A percentile compares a stretch with the other conserved stretches of the same genome.
These are phyloP conservation scores for Phyllosticta paracitricarpa DNA, from an alignment of 2,329 filamentous ascomycete species.

Conservation along the genomic window DNA sequence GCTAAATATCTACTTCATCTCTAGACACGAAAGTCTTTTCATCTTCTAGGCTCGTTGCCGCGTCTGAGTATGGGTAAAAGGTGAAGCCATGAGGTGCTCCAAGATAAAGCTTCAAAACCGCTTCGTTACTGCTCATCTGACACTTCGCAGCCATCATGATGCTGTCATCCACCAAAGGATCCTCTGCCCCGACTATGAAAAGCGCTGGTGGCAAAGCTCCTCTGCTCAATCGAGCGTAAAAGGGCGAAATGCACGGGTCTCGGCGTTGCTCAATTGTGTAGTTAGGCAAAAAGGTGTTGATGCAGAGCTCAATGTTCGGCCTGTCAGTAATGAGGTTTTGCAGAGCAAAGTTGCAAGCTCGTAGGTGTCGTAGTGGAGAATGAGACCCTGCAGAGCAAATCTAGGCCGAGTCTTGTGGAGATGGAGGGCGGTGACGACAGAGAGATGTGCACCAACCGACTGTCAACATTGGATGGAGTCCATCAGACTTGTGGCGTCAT, in stretches of 20 bases:
- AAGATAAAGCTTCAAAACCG: constrained; percentile 43
- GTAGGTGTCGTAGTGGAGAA: constrained; percentile 45
- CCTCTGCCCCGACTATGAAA: constrained; percentile 46
- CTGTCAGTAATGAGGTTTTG: constrained; percentile 34
- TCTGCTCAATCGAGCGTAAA: constrained; percentile 36
- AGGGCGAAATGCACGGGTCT: constrained; percentile 38
- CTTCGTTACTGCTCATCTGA: constrained; percentile 41
- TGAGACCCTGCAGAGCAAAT: constrained; percentile 39
- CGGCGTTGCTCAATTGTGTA: constrained; percentile 32
- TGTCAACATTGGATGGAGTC: constrained; percentile 25
- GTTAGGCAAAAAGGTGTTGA: constrained; percentile 36
- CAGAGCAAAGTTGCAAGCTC: constrained; percentile 36
- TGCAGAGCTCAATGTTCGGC: constrained; percentile 38
- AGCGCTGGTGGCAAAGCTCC: constrained; percentile 41
- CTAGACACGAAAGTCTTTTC: constrained; percentile 30
- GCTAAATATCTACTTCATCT: constrained; percentile 10
- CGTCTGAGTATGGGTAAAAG: constrained; percentile 29
- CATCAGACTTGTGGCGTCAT: constrained; percentile 22
- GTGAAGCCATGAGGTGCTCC: constrained; percentile 47
- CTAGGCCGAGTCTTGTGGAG: constrained; percentile 30
- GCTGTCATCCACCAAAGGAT: constrained; percentile 44
- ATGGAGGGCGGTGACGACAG: constrained; percentile 37
- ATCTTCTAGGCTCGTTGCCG: constrained; percentile 30
- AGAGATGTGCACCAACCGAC: constrained; percentile 44
- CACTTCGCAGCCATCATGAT: constrained; percentile 46